Percentiles rank a stretch among this genome's conserved stretches.
Conservation (phyloP, 1,139 yeast genomes). For the Candida sojae region DNA sequence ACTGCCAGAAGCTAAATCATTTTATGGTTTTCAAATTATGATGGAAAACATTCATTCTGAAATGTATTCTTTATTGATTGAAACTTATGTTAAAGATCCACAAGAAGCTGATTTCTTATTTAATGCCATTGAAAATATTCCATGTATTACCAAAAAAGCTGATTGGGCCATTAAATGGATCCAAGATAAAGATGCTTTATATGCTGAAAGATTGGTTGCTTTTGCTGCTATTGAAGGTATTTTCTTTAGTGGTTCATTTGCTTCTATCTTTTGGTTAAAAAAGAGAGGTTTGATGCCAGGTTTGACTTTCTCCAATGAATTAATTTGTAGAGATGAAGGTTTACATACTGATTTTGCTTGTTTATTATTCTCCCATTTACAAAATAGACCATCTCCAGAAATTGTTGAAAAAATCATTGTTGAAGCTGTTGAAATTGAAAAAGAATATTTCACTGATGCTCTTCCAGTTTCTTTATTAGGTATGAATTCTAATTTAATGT, state of each 20-base stretch:
- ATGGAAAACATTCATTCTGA: constrained; percentile 99
- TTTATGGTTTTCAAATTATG: constrained; percentile 99
- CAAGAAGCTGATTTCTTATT: constrained; percentile 85
- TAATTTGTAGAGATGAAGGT: constrained; percentile 98
- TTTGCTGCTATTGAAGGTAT: constrained; percentile 99
- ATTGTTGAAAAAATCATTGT: constrained; percentile 84
- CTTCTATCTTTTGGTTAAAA: constrained; percentile 97
- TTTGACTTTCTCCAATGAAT: constrained; percentile 92
- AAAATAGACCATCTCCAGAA: constrained; percentile 78
- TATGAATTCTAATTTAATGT: constrained; percentile 90
- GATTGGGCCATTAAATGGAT: constrained; percentile 99
- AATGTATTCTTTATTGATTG: constrained; percentile 92
- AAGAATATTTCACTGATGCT: constrained; percentile 92
- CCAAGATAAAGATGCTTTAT: constrained; percentile 78
- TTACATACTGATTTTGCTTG: constrained; percentile 98
- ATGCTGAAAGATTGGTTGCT: constrained; percentile 94
- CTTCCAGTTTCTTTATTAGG: constrained; percentile 90
- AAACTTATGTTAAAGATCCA: constrained; percentile 93
- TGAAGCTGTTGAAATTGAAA: constrained; percentile 94
- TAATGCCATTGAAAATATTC: constrained; percentile 92
- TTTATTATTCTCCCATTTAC: constrained; percentile 87
- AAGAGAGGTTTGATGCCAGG: constrained; percentile 99
- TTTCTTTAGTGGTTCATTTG: constrained; percentile 96
- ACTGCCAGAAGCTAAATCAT: constrained; percentile 96
- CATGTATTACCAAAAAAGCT: constrained; percentile 93